These are phyloP conservation scores for Oryza officinalis DNA, from an alignment of 176 grass and related monocot genomes.

Conservation along the genomic window DNA sequence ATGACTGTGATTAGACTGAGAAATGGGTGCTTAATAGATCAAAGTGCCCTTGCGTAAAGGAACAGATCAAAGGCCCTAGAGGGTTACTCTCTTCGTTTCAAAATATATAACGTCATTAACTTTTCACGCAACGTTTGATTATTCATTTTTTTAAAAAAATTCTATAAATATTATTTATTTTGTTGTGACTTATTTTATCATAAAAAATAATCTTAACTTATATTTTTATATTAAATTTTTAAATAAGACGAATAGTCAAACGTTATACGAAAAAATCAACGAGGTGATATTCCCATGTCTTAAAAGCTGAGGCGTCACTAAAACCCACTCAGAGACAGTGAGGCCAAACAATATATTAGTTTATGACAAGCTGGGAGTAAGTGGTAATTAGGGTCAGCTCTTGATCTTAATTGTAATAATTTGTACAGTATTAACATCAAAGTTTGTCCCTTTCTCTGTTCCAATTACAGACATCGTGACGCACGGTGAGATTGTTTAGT, in stretches of 20 bases:
- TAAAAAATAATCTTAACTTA: too few species aligned
- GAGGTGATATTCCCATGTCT: not conserved
- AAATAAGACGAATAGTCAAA: too few species aligned
- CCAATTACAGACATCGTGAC: not conserved
- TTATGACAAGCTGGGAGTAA: not conserved
- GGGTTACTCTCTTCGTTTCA: too few species aligned
- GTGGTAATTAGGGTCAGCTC: not conserved
- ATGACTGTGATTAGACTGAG: slow-evolving; percentile 12
- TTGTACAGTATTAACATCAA: not conserved
- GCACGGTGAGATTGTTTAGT: not conserved
- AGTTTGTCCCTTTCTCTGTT: not conserved
- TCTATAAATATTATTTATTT: too few species aligned
- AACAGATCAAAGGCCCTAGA: not conserved
- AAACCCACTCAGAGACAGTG: not conserved
- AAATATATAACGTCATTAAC: too few species aligned
- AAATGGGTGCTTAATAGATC: not conserved
- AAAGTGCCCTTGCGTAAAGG: not conserved
- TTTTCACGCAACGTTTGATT: too few species aligned
- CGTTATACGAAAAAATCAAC: too few species aligned
- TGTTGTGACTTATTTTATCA: too few species aligned
- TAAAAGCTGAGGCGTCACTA: not conserved
- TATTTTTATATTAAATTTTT: too few species aligned
- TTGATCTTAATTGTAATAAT: not conserved
- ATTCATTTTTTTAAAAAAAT: too few species aligned
- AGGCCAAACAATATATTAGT: not conserved